Evolutionary conservation across 805 yeast genomes (phyloP), one percentile per base, ranked within the genome.

Genomic region (Wickerhamiella azyma): DNA sequence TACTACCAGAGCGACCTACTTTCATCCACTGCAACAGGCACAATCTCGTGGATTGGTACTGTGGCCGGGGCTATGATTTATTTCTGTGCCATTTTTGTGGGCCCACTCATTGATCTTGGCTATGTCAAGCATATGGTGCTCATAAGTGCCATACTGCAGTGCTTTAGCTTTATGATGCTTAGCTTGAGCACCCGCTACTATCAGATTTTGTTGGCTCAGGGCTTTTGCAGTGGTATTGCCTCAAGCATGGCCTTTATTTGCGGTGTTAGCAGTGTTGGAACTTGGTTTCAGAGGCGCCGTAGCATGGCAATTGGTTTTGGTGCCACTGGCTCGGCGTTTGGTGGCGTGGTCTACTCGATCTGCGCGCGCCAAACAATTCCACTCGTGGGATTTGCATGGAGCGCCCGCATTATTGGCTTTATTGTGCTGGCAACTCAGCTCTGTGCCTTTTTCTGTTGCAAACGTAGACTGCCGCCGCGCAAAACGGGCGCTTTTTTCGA

Each of bases 131-230:
- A 26, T 24, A 50, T 58, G 52, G 53, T 49, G 19, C 45, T 55
- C 19, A 42, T 43, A 3, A 62, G 61, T 7, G 51, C 56, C 3
- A 24, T 59, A 4, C 19, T 55, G 9, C 53, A 56, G 41, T 50
- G 52, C 26, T 50, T 55, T 16, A 58, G 61, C 5, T 43, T 59
- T 26, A 60, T 64, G 62, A 53, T 62, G 52, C 49, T 55, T 7
- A 55, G 61, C 21, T 52, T 62, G 41, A 68, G 73, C 37, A 58
- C 59, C 2, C 55, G 63, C 9, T 63, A 71, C 13, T 72, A 68
- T 53, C 81, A 76, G 48, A 69, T 77, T 46, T 63, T 77, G 30
- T 57, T 76, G 11, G 66, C 74, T 8, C 76, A 73, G 57, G 73
- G 80, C 26, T 54, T 72, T 13, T 68, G 74, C 8, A 56, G 68